Evolutionary conservation across 345 rosid genomes (phyloP).

Genomic region (Boechera divaricarpa): DNA sequence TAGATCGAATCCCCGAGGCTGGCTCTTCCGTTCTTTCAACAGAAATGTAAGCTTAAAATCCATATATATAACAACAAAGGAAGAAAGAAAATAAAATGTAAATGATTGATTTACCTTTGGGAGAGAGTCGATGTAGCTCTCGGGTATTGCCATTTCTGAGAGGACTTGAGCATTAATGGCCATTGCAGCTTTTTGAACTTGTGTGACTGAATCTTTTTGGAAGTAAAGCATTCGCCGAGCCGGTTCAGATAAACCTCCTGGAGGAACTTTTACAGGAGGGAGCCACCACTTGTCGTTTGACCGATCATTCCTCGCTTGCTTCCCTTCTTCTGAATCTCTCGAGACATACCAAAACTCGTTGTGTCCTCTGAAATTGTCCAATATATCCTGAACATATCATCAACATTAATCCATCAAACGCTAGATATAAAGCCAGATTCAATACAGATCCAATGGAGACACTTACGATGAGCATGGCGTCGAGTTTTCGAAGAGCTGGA

Average conservation of each 20-base stretch:
- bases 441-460: neutral
- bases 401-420: slow-evolving; percentile 13
- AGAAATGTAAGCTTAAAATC: neutral
- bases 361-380: slow-evolving; percentile 71
- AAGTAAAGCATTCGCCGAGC: slow-evolving; percentile 68
- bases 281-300: slow-evolving; percentile 94
- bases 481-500: slow-evolving; percentile 89
- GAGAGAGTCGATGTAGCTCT: slow-evolving; percentile 86
- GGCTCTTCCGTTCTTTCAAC: slow-evolving; percentile 77
- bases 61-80: neutral
- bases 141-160: slow-evolving; percentile 90
- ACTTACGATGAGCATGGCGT: slow-evolving; percentile 82
- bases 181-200: slow-evolving; percentile 95
- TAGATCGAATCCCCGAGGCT: slow-evolving; percentile 91
- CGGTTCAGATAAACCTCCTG: slow-evolving; percentile 66
- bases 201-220: slow-evolving; percentile 97
- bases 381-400: slow-evolving; percentile 56
- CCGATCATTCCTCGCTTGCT: slow-evolving; percentile 48
- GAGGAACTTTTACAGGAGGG: slow-evolving; percentile 81
- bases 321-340: slow-evolving; percentile 63
- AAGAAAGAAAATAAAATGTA: neutral
- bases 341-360: slow-evolving; percentile 91
- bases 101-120: slow-evolving; percentile 67
- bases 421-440: neutral
- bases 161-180: slow-evolving; percentile 92